These are phyloP conservation scores for Ascochyta viciae-villosae DNA, from an alignment of 2,329 filamentous ascomycete species.

Conservation along the genomic window DNA sequence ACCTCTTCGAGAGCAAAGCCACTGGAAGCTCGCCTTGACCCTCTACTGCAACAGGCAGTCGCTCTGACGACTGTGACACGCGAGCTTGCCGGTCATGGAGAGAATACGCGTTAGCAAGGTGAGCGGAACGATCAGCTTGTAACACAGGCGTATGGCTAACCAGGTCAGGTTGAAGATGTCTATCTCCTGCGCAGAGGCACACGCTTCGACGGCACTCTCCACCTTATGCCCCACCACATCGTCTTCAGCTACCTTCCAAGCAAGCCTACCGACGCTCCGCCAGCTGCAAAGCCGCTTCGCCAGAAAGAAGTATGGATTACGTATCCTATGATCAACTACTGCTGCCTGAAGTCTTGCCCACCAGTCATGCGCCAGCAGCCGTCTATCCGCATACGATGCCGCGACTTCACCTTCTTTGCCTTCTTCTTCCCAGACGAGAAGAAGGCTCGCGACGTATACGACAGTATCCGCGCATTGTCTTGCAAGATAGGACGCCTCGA, in stretches of 20 bases:
- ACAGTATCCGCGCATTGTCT: slow-evolving; percentile 80
- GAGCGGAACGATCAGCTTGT: slow-evolving; percentile 3
- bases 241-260: slow-evolving; percentile 66
- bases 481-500: slow-evolving; percentile 85
- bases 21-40: neutral
- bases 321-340: slow-evolving; percentile 87
- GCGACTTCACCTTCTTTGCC: slow-evolving; percentile 92
- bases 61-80: slow-evolving; percentile 14
- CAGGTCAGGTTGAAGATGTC: slow-evolving; percentile 65
- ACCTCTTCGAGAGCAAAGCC: neutral
- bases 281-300: slow-evolving; percentile 52
- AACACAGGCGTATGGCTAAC: slow-evolving; percentile 17
- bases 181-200: slow-evolving; percentile 64
- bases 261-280: slow-evolving; percentile 41
- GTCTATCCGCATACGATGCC: slow-evolving; percentile 84
- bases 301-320: slow-evolving; percentile 87
- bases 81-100: slow-evolving; percentile 45
- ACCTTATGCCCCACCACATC: slow-evolving; percentile 69
- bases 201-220: slow-evolving; percentile 65
- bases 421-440: slow-evolving; percentile 83
- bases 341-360: slow-evolving; percentile 77
- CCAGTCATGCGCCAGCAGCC: slow-evolving; percentile 73
- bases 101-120: slow-evolving; percentile 58
- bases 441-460: slow-evolving; percentile 82
- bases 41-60: slow-evolving; percentile 9